A percentile compares a stretch with the other conserved stretches of the same genome.
phyloP scores from a whole-genome alignment of 2,329 filamentous ascomycete genomes.

The Triangularia setosa region DNA sequence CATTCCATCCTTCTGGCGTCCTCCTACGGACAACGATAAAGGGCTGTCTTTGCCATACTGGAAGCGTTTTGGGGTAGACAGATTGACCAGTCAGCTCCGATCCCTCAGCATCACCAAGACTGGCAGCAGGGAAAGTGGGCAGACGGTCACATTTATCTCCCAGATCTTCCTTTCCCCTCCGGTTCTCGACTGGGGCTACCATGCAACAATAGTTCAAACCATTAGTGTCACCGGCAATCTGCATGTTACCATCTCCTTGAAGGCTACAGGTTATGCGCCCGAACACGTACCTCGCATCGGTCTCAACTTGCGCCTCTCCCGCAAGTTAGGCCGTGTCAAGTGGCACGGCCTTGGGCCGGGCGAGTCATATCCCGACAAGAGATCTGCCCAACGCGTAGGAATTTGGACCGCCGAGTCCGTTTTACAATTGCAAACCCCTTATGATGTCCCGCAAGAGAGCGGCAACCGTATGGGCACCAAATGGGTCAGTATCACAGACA shows the following conservation, averaged over 20 bases:
- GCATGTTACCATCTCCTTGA: conserved; percentile 41
- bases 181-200: conserved; percentile 57
- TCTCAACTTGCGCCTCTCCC: conserved; percentile 50
- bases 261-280: conserved; percentile 47
- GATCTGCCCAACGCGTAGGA: conserved; percentile 49
- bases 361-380: conserved; percentile 63
- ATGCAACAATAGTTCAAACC: conserved; percentile 48
- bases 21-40: conserved; percentile 62
- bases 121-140: conserved; percentile 6
- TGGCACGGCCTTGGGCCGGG: conserved; percentile 64
- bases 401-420: conserved; percentile 42
- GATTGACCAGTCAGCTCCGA: conserved; percentile 44
- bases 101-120: conserved; percentile 32
- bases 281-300: conserved; percentile 59
- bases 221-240: conserved; percentile 45
- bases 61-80: conserved; percentile 48
- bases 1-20: conserved; percentile 56
- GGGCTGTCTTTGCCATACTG: conserved; percentile 54
- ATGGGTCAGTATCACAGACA: conserved; percentile 43
- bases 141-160: conserved; percentile 36
- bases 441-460: conserved; percentile 66
- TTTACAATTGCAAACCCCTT: conserved; percentile 51
- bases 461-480: conserved; percentile 59
- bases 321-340: conserved; percentile 42
- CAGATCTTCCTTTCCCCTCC: conserved; percentile 54